Percentiles rank a stretch among this genome's conserved stretches.
phyloP scores from a whole-genome alignment of 1,139 yeast species.

The Saccharomyces uvarum region DNA sequence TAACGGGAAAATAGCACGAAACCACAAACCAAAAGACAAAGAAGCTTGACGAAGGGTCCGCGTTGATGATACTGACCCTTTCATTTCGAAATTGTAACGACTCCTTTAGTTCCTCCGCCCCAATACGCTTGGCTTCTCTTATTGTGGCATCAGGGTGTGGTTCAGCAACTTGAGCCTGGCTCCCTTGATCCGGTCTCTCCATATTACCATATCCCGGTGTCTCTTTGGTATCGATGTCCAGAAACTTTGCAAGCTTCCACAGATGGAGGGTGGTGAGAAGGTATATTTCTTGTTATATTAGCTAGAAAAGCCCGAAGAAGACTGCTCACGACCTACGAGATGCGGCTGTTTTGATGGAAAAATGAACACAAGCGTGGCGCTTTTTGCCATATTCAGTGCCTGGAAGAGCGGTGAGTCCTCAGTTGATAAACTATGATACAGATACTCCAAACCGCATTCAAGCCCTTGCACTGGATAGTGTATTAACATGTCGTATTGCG shows the following conservation, averaged over 20 bases:
- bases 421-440: neutral
- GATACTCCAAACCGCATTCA: neutral
- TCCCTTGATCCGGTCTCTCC: neutral
- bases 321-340: neutral
- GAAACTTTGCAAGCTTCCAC: neutral
- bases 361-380: neutral
- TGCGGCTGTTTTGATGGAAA: neutral
- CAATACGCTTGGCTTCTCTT: neutral
- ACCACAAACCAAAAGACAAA: conserved; percentile 54
- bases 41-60: conserved; percentile 20
- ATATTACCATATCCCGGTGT: neutral
- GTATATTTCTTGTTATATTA: neutral
- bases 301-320: neutral
- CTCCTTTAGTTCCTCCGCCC: conserved; percentile 11
- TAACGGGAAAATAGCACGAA: conserved; percentile 60
- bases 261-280: no score
- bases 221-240: neutral
- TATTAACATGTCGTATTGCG: neutral
- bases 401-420: neutral
- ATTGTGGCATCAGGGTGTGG: neutral
- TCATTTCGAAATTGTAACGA: conserved; percentile 22
- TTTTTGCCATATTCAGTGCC: neutral
- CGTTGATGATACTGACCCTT: conserved; percentile 23
- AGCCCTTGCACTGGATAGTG: neutral
- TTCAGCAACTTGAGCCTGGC: neutral